Evolutionary conservation across 331 rosid genomes (phyloP).

Genomic region (Saraca asoca): DNA sequence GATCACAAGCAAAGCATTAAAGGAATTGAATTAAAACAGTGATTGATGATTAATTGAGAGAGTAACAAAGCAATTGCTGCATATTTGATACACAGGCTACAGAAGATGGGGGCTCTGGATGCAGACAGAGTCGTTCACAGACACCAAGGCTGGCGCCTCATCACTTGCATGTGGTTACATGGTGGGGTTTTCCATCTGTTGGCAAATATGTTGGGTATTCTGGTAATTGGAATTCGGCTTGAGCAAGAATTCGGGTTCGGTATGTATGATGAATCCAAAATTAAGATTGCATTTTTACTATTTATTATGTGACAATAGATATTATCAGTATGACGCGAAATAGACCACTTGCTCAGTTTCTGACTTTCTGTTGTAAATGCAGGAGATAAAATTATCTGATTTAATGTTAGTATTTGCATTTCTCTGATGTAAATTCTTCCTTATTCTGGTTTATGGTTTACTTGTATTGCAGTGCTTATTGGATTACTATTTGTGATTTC

Average conservation of each 20-base stretch:
- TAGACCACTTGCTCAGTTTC: conserved; percentile 18
- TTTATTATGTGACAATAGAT: neutral
- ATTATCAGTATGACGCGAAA: conserved; percentile 13
- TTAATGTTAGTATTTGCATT: conserved; percentile 16
- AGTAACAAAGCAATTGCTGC: conserved; percentile 14
- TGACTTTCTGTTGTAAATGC: no score
- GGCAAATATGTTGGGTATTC: conserved; percentile 89
- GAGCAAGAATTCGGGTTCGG: conserved; percentile 98
- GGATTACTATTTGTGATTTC: conserved; percentile 84
- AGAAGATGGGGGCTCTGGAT: conserved; percentile 92
- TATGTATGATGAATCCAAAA: conserved; percentile 43
- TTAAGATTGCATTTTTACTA: neutral
- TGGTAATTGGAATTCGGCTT: conserved; percentile 86
- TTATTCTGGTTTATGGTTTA: conserved; percentile 17
- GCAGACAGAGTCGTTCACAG: conserved; percentile 59
- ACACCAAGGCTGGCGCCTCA: conserved; percentile 89
- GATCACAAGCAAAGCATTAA: no score
- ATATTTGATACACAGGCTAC: conserved; percentile 55
- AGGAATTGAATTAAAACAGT: neutral
- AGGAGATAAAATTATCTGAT: neutral
- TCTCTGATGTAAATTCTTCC: conserved; percentile 16
- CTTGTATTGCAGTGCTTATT: conserved; percentile 58
- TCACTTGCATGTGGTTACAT: conserved; percentile 89
- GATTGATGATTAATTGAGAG: conserved; percentile 27
- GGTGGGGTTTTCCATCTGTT: conserved; percentile 85